These are phyloP conservation scores for Cubamyces lactineus DNA, from an alignment of 768 basidiomycete genomes.

Conservation along the genomic window DNA sequence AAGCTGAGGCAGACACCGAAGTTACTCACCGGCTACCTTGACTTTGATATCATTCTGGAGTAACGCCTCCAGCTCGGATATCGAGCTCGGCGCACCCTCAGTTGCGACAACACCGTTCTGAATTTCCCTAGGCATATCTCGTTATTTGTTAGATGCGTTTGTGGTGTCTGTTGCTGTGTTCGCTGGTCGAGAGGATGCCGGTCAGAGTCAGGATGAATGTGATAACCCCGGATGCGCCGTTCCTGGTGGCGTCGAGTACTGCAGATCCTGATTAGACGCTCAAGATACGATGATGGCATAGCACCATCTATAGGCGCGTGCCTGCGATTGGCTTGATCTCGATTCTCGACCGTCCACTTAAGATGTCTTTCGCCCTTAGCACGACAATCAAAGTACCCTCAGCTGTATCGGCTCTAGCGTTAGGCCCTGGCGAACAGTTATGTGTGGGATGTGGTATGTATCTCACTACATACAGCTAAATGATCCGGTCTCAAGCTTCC, in stretches of 20 bases:
- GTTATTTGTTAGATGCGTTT: no score
- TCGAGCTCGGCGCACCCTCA: constrained; percentile 48
- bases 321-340: constrained; percentile 20
- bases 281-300: background rate
- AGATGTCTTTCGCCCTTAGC: background rate
- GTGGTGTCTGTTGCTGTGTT: background rate
- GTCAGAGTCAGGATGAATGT: background rate
- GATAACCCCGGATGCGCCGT: background rate
- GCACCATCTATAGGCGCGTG: background rate
- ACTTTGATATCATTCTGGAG: constrained; percentile 76
- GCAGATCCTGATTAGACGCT: constrained; percentile 5
- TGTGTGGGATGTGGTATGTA: constrained; percentile 65
- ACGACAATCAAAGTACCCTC: constrained; percentile 46
- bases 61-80: constrained; percentile 58
- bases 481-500: background rate
- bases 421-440: constrained; percentile 51
- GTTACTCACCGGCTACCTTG: constrained; percentile 83
- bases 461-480: background rate
- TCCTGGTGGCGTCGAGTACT: constrained; percentile 15
- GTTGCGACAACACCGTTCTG: constrained; percentile 35
- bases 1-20: background rate
- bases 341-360: constrained; percentile 6
- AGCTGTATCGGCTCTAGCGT: constrained; percentile 56
- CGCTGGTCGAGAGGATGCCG: background rate
- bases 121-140: constrained; percentile 9